Base-by-base conservation (phyloP, 192 early-diverging fungal genomes). In the Coemansia furcata region DNA sequence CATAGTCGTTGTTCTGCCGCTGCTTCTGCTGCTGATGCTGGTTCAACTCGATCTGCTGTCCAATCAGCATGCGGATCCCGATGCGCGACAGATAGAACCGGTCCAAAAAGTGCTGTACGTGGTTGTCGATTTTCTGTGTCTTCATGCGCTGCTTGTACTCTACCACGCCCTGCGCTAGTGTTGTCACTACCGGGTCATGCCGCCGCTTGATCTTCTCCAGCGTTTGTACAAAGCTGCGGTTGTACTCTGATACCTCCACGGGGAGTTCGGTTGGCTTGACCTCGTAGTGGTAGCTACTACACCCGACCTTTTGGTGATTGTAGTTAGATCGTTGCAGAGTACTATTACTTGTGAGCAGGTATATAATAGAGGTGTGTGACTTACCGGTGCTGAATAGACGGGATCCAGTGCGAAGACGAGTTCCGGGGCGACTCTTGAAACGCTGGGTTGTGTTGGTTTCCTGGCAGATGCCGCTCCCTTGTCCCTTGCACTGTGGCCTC, bases 61-160 rank as follows among this genome's bases (percentile, higher is more conserved):
- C 96, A 68, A 98, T 95, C 57, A 98, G 86, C 93, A 97, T 95
- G 57, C 96, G 90, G 74, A 98, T 97, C n/a, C 96, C 96, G 66
- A 98, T 98, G 59, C 96, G 92, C 30, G 93, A 94, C 88, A 96
- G 91, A 82, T 98, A 96, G 84, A 98, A 98, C 38, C 94, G 88
- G 81, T 96, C 95, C 65, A 98, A 77, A 66, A 98, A 98, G 33
- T 88, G 84, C 80, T 98, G 95, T 15, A 96, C 85, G 43, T 87
- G 90, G 19, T 87, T 87, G 78, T 92, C 87, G 42, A 92, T 85
- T 15, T 71, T 49, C n/a, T 60, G 67, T 0, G 65, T 59, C 39
- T 71, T 63, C 58, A 55, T 74, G 44, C 76, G 80, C 63, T 90
- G 80, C 75, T 98, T 98, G 72, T 94, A 91, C 76, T 98, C 94